Evolutionary conservation across 116 monocot species (phyloP), one percentile per base, ranked within the genome.

Genomic region (Posidonia oceanica): DNA sequence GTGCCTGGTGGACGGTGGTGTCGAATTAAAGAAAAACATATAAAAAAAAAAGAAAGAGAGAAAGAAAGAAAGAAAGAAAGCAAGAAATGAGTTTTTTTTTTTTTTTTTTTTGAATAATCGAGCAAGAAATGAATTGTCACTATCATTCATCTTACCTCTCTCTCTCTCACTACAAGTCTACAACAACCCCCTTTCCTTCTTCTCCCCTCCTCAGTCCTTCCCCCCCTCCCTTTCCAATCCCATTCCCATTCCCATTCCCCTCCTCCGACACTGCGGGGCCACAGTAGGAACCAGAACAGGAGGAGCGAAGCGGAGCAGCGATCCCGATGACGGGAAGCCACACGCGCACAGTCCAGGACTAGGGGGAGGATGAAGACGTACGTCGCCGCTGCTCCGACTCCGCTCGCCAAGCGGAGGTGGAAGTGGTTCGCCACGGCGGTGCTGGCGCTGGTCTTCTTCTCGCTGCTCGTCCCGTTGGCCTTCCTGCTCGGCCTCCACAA

Each of bases 401-500:
- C 75, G 0, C 61, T 70, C 61, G 20, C 67, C 76, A 85, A 85
- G 82, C 76, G 82, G 76, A 52, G 79, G 71, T 85, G 79, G 85
- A 85, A 74, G 67, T 76, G 82, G 14, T 42, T 79, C 36, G 79
- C 76, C 7, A 16, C 75, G 57, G 75, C 73, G 22, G 83, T 83
- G 29, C 53, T 79, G 15, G 82, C 74, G 18, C 79, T 82, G 39
- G 79, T 79, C 63, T 69, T 79, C 74, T 56, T 85, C 63, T 85
- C 85, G 44, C 59, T 85, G 39, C 68, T 85, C 38, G 82, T 85
- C 2, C 81, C 85, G 17, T 79, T 85, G n/a, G 81, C 44, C 18
- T 81, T 85, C 64, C 79, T 85, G 54, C 82, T 85, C 69, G 78
- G 81, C 29, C 54, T 80, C 60, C 77, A 80, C 69, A 78, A 61